These are phyloP conservation scores for Fagopyrum homotropicum DNA, from an alignment of 148 eudicot genomes.

Conservation along the genomic window DNA sequence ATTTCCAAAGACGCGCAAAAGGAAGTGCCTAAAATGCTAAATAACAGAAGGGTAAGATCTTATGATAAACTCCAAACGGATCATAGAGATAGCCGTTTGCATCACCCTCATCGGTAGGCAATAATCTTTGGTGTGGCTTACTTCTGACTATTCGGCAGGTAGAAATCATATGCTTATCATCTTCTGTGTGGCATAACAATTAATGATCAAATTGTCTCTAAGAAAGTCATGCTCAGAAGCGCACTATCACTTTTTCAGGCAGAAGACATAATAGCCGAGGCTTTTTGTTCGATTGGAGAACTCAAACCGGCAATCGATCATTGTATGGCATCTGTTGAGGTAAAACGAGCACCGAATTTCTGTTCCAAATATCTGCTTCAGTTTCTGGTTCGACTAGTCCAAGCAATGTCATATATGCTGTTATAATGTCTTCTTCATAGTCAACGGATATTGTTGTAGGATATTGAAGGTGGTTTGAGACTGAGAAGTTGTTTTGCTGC, in stretches of 20 bases:
- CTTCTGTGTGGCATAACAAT: neutral
- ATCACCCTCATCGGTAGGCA: neutral
- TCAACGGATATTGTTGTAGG: neutral
- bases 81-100: neutral
- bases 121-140: neutral
- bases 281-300: conserved; percentile 57
- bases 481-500: conserved; percentile 10
- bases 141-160: neutral
- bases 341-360: conserved; percentile 11
- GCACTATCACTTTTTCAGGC: conserved; percentile 32
- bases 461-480: neutral
- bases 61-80: neutral
- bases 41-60: neutral
- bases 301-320: conserved; percentile 49
- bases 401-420: no score
- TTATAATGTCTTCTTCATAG: neutral
- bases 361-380: neutral
- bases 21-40: neutral
- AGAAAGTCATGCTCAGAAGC: conserved; percentile 1
- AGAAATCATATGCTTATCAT: neutral
- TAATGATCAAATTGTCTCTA: neutral
- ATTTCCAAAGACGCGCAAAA: neutral
- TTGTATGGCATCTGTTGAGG: conserved; percentile 67
- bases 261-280: conserved; percentile 73
- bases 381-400: neutral